Evolutionary conservation across 768 basidiomycete species (phyloP), one percentile per base, ranked within the genome.

Genomic region (Collybia nuda): DNA sequence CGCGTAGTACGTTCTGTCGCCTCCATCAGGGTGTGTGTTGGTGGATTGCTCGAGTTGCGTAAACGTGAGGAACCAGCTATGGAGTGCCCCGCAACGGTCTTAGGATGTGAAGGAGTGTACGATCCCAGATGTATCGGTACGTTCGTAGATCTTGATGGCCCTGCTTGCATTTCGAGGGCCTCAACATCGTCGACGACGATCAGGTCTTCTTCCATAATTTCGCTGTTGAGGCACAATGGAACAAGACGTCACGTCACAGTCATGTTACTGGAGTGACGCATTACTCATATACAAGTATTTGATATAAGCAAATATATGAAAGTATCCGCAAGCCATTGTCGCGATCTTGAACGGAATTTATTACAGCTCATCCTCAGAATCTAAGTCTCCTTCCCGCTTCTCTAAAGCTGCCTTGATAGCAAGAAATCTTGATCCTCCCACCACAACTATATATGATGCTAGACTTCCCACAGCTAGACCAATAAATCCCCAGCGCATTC

Each of bases 151-250:
- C 63, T 65, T 1, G 77, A 77, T 5, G 76, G 61, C 11, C 65
- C 71, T 28, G 65, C 67, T 54, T 62, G 67, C 55, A 54, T 56
- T 62, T 62, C 61, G 26, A 57, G 48, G 26, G 72, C 62, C 41
- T 82, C 82, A 48, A 78, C 61, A 62, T 84, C 82, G 58, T 84
- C 82, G 23, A 84, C 74, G 48, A 84, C 74, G 56, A 84, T 83
- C 52, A 83, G 71, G 62, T 84, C 82, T 52, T 84, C 80, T 55
- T 84, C 81, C 76, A 78, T 81, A 49, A 8, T 18, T 18, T 28
- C 42, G 23, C 15, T 29, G 42, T 15, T 44, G 6, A 29, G 19
- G 39, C 50, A 51, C 26, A 29, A 26, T n/a, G 18, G n/a, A 32
- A 32, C 24, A 7, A 26, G 24, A 32, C 32, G 32, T 11, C 32